Evolutionary conservation across 305 asterid genomes (phyloP).

Genomic region (Fraxinus nigra): DNA sequence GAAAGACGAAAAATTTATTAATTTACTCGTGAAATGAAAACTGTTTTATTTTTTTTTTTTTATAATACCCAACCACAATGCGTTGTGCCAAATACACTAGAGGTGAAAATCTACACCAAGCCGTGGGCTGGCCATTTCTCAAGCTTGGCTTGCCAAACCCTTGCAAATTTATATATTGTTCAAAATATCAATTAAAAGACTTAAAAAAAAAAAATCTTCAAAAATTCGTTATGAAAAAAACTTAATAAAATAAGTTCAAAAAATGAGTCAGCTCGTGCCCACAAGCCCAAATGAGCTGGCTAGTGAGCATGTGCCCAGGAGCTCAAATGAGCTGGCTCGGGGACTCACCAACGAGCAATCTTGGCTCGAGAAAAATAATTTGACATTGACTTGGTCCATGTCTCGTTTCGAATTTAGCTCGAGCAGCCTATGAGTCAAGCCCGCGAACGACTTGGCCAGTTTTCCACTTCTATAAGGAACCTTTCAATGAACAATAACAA

Average conservation of each 20-base stretch:
- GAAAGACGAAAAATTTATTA: not conserved
- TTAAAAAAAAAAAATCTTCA: no score
- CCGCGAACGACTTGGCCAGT: no score
- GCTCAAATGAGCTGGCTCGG: not conserved
- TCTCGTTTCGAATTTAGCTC: not conserved
- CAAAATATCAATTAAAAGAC: not conserved
- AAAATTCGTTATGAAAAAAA: not conserved
- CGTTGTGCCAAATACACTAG: not conserved
- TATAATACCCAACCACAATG: not conserved
- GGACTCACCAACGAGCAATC: not conserved
- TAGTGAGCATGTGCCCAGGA: not conserved
- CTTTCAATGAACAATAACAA: not conserved
- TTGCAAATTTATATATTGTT: not conserved
- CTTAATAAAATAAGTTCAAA: no score
- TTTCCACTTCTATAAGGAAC: not conserved
- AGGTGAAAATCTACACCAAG: not conserved
- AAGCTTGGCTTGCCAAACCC: not conserved
- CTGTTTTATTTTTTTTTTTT: no score
- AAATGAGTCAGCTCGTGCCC: not conserved
- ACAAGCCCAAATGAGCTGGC: not conserved
- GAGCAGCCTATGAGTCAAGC: not conserved
- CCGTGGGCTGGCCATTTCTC: not conserved
- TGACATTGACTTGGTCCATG: not conserved
- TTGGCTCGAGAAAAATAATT: not conserved
- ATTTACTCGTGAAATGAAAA: not conserved